phyloP scores from a whole-genome alignment of 164 flowering plant species.

The Akebia trifoliata region DNA sequence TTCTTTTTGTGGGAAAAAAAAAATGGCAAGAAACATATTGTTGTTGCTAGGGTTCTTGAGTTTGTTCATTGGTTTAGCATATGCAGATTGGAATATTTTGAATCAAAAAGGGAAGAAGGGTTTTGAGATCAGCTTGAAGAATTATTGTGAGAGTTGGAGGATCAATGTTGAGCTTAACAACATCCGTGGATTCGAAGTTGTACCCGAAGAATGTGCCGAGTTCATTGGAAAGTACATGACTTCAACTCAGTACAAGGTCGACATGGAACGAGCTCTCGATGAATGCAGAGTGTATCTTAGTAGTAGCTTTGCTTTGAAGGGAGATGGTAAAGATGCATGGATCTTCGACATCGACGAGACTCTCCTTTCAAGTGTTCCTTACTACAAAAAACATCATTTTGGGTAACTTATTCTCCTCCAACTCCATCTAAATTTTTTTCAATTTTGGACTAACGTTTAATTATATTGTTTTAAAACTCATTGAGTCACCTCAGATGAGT shows the following conservation, averaged over 20 bases:
- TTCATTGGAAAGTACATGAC: slow-evolving; percentile 65
- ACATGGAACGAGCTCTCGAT: slow-evolving; percentile 46
- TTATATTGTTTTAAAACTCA: too few species aligned
- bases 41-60: slow-evolving; percentile 19
- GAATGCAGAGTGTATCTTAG: slow-evolving; percentile 41
- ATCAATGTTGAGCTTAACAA: slow-evolving; percentile 79
- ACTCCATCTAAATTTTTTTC: too few species aligned
- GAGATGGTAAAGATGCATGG: slow-evolving; percentile 71
- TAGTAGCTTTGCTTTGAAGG: slow-evolving; percentile 26
- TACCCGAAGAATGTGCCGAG: slow-evolving; percentile 62
- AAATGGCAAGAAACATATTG: slow-evolving; percentile 23
- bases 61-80: slow-evolving; percentile 18
- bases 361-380: slow-evolving; percentile 59
- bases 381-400: slow-evolving; percentile 50
- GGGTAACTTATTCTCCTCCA: slow-evolving; percentile 35
- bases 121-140: slow-evolving; percentile 40
- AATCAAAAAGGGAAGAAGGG: slow-evolving; percentile 16
- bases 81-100: slow-evolving; percentile 62
- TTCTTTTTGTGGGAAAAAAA: not conserved
- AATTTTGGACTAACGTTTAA: too few species aligned
- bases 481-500: too few species aligned
- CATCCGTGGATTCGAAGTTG: slow-evolving; percentile 49
- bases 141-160: slow-evolving; percentile 81
- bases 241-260: slow-evolving; percentile 60
- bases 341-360: slow-evolving; percentile 73